Base-by-base conservation (phyloP, 768 basidiomycete genomes). In the Brasilioporus rufonigricans region DNA sequence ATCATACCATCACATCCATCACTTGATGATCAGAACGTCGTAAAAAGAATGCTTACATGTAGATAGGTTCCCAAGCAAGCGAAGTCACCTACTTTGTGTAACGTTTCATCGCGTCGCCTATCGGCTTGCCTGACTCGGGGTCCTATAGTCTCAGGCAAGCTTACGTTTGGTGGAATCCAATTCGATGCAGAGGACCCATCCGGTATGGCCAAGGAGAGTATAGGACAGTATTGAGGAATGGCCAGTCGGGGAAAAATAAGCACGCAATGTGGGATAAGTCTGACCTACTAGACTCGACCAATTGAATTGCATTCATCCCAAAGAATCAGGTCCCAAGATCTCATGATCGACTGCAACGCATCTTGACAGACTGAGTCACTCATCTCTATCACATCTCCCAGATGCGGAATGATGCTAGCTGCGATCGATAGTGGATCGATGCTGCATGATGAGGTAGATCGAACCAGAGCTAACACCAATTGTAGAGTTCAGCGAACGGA, bases 1-100 rank as follows among this genome's bases (percentile, higher is more conserved):
- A 32, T 43, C 49, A 59, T 44, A 19, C 21, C 46, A 59, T 39
- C 48, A 48, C 40, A 55, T 24, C 27, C 0, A 44, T 55, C 48
- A 48, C 48, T 32, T 47, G 50, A 56, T 11, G 24, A 12, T 23
- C 31, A 18, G 29, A 44, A 40, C 18, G 46, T 45, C 18, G 14
- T 13, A 13, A 57, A 36, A n/a, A 52, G 24, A 44, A 27, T 35
- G 73, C 85, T 60, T 62, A 93, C 87, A 97, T 76, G 71, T 98
- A 96, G 44, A 94, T 85, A 6, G 97, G 96, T 68, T 98, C 97
- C 93, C 95, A 98, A 35, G 93, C 82, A 23, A 99, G 79, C 16
- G 90, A 90, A 4, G 89, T 98, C 55, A 98, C 86, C 93, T 95
- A 98, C 76, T 98, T 98, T 27, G 91, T 79, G 65, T 99, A 96